These are phyloP conservation scores for Lagenidium giganteum DNA, from an alignment of 352 stramenopile genomes.

Conservation along the genomic window DNA sequence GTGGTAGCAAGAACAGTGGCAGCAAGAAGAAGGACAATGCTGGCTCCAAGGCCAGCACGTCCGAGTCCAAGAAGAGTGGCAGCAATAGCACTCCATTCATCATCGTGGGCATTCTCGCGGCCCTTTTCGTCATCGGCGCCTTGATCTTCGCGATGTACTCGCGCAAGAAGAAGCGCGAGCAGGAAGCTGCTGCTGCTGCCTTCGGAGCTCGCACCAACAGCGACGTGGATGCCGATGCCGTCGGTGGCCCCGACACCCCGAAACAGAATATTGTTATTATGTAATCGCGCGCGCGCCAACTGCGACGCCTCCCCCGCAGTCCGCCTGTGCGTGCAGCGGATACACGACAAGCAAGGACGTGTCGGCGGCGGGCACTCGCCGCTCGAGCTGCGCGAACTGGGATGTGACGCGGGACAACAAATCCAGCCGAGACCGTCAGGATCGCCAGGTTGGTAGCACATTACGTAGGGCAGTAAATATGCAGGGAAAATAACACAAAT, in stretches of 20 bases:
- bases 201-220: slow-evolving; percentile 38
- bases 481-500: too few relatives aligned
- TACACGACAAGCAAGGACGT: too few relatives aligned
- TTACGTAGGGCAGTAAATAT: too few relatives aligned
- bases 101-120: slow-evolving; percentile 56
- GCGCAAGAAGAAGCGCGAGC: slow-evolving; percentile 58
- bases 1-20: slow-evolving; percentile 13
- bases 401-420: too few relatives aligned
- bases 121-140: slow-evolving; percentile 53
- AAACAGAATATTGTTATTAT: slow-evolving; percentile 79
- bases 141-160: slow-evolving; percentile 74
- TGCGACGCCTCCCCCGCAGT: too few relatives aligned
- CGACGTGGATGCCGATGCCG: slow-evolving; percentile 22
- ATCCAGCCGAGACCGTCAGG: too few relatives aligned
- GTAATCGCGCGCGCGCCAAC: too few relatives aligned
- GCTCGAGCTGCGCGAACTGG: too few relatives aligned
- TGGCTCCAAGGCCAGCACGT: slow-evolving; percentile 13
- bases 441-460: too few relatives aligned
- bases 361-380: too few relatives aligned
- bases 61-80: slow-evolving; percentile 20
- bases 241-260: slow-evolving; percentile 43
- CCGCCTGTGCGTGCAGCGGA: too few relatives aligned
- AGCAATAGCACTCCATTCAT: slow-evolving; percentile 61
- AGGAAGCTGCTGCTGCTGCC: slow-evolving; percentile 41
- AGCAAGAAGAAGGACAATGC: slow-evolving; percentile 10